Evolutionary conservation across 1,284 basidiomycete species (phyloP), one percentile per base, ranked within the genome.

Genomic region (Heliocybe sulcata): DNA sequence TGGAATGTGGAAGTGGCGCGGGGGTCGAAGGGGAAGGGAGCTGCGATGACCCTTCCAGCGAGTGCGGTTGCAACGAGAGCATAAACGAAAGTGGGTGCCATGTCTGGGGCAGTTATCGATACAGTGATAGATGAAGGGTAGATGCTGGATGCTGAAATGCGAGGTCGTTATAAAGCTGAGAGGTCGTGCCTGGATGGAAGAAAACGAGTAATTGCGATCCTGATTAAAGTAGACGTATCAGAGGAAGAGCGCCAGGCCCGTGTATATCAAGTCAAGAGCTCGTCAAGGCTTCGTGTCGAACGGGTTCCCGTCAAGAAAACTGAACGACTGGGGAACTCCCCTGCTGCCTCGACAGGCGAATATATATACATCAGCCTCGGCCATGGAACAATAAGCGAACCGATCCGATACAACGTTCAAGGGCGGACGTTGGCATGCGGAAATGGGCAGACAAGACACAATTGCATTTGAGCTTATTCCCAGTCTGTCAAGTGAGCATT

Each of bases 1-100:
- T 42, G 38, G 69, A 33, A 72, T 63, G 52, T 63, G 65, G 64
- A 77, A 73, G 6, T 63, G 54, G 23, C 64, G 38, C 38, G 38
- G n/a, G 38, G 38, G 16, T 42, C 38, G 16, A 42, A 42, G 16
- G 38, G 38, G 38, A 42, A 42, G 38, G 38, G 38, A 20, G 38
- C 38, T 3, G 38, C 38, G 38, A 42, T 16, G 19, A 20, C 16
- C 8, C 16, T 42, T 6, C 38, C 38, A 42, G n/a, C 19, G 38
- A 42, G 38, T 6, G 16, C 19, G 16, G 38, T 9, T 42, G 38
- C 38, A 20, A 42, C 19, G 38, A 20, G 16, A 42, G 38, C 38
- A 42, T 9, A 42, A 42, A 42, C 19, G 38, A 42, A 20, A 42
- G 38, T 8, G 8, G 38, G 38, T 6, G 38, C 38, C 38, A 42